These are phyloP conservation scores for Apiospora sp. DNA, from an alignment of 2,329 filamentous ascomycete species.

Conservation along the genomic window DNA sequence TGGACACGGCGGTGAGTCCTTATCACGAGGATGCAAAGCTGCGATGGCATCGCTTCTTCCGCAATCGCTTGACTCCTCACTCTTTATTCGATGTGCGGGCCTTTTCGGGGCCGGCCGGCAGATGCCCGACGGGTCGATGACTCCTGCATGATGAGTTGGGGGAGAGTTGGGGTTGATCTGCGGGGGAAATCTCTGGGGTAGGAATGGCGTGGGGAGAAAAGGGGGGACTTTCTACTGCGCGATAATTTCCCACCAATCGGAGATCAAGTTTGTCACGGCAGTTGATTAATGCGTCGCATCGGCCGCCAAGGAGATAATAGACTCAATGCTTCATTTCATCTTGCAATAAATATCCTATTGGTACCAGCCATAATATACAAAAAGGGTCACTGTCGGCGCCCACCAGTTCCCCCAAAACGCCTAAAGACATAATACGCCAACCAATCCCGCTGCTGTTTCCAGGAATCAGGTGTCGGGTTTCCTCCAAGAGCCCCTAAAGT, in stretches of 20 bases:
- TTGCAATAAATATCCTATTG: background rate
- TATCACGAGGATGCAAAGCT: background rate
- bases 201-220: background rate
- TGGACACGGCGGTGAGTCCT: background rate
- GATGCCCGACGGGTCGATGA: background rate
- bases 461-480: conserved; percentile 28
- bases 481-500: conserved; percentile 33
- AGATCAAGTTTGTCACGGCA: background rate
- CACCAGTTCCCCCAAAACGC: background rate
- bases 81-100: background rate
- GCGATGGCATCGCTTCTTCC: background rate
- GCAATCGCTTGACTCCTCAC: background rate
- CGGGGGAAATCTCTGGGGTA: background rate
- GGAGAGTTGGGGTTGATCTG: background rate
- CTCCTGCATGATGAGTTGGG: background rate
- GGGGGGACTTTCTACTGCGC: background rate
- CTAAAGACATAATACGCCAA: background rate
- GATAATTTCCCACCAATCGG: conserved; percentile 2
- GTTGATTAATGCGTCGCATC: background rate
- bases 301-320: too few relatives aligned
- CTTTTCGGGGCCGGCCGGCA: background rate
- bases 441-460: background rate
- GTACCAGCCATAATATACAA: background rate
- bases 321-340: too few relatives aligned
- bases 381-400: background rate